Percentiles rank a stretch among this genome's conserved stretches.
Conservation (phyloP, 1,139 yeast species). For the Eremothecium cymbalariae region DNA sequence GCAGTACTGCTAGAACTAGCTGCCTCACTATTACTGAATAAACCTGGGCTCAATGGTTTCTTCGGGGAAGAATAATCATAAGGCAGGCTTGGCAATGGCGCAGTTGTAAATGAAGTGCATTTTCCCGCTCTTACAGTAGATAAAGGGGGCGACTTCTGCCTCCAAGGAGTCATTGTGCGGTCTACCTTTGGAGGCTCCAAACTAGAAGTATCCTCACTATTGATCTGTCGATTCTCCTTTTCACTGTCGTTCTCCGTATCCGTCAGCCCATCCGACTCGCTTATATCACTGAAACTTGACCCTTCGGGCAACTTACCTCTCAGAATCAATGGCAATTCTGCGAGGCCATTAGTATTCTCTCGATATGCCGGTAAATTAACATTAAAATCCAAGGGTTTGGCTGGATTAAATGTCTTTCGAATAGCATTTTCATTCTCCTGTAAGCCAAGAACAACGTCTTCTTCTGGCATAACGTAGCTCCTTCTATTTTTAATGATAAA, state of each 20-base stretch:
- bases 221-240: not conserved
- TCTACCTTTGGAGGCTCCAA: constrained; percentile 10
- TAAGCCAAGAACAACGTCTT: too few relatives aligned
- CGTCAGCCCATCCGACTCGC: constrained; percentile 1
- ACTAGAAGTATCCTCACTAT: constrained; percentile 14
- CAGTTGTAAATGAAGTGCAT: not conserved
- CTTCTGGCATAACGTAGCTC: too few relatives aligned
- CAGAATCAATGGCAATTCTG: not conserved
- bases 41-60: constrained; percentile 2
- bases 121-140: not conserved
- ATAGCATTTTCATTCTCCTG: not conserved
- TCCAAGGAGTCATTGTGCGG: constrained; percentile 4
- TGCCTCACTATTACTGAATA: constrained; percentile 1
- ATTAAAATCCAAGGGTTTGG: not conserved
- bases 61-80: constrained; percentile 1
- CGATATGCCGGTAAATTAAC: not conserved
- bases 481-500: too few relatives aligned
- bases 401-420: not conserved
- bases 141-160: constrained; percentile 5
- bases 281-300: not conserved
- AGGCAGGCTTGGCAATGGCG: not conserved
- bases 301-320: not conserved
- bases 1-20: constrained; percentile 9
- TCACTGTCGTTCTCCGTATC: not conserved
- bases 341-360: not conserved